These are phyloP conservation scores for Scytalidium lignicola DNA, from an alignment of 2,329 filamentous ascomycete species.

Conservation along the genomic window DNA sequence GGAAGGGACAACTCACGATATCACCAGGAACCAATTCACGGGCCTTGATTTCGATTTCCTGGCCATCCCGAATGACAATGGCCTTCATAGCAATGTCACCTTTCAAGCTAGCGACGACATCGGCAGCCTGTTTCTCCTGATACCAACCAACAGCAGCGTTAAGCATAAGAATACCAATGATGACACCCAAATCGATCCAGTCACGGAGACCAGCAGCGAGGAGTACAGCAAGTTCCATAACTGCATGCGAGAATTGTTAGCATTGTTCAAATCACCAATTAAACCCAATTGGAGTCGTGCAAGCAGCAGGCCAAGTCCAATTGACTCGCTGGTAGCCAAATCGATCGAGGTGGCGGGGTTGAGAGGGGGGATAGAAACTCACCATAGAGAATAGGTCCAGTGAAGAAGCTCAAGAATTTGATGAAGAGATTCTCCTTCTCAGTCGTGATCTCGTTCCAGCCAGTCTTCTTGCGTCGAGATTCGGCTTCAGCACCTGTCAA, in stretches of 20 bases:
- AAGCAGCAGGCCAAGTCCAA: background rate
- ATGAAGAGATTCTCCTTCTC: slow-evolving; percentile 73
- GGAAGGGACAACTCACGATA: slow-evolving; percentile 48
- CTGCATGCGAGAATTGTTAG: slow-evolving; percentile 30
- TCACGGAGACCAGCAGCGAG: slow-evolving; percentile 69
- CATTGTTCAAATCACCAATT: slow-evolving; percentile 6
- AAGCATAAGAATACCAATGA: slow-evolving; percentile 68
- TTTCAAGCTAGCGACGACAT: slow-evolving; percentile 69
- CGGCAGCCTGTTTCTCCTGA: slow-evolving; percentile 75
- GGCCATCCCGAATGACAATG: slow-evolving; percentile 61
- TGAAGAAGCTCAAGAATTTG: slow-evolving; percentile 73
- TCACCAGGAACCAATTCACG: slow-evolving; percentile 73
- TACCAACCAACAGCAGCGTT: slow-evolving; percentile 77
- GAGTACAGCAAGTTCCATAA: slow-evolving; percentile 73
- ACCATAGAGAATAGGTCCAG: slow-evolving; percentile 73
- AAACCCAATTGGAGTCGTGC: too few species aligned
- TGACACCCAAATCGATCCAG: slow-evolving; percentile 75
- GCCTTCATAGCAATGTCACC: slow-evolving; percentile 76
- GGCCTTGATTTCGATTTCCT: slow-evolving; percentile 64
- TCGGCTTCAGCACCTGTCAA: slow-evolving; percentile 56
- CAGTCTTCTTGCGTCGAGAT: slow-evolving; percentile 57
- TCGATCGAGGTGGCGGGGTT: slow-evolving; percentile 5
- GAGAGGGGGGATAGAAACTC: slow-evolving; percentile 29
- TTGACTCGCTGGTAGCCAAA: slow-evolving; percentile 1
- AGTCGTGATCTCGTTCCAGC: slow-evolving; percentile 66